These are phyloP conservation scores for Fusarium fujikuroi DNA, from an alignment of 2,329 filamentous ascomycete genomes.

Conservation along the genomic window DNA sequence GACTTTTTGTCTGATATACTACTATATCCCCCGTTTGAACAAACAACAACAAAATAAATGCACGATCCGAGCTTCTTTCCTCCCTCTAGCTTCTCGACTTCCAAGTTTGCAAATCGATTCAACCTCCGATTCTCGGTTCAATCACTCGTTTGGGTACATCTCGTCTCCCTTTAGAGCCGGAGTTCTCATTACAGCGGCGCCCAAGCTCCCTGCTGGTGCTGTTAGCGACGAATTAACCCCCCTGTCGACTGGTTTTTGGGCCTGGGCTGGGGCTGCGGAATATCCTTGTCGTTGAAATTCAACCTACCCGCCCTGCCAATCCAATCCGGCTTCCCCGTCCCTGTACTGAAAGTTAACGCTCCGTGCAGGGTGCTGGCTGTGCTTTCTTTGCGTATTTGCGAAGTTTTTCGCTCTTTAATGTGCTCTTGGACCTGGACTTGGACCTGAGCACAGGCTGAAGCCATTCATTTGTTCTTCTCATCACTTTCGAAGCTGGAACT, in stretches of 20 bases:
- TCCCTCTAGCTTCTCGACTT: constrained; percentile 19
- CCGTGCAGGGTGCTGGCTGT: constrained; percentile 34
- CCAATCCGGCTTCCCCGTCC: constrained; percentile 43
- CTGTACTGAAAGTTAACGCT: constrained; percentile 29
- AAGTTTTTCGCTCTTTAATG: constrained; percentile 38
- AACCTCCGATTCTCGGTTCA: constrained; percentile 23
- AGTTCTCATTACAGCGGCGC: constrained; percentile 33
- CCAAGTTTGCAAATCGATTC: constrained; percentile 25
- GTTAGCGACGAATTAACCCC: constrained; percentile 21
- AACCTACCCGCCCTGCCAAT: constrained; percentile 38
- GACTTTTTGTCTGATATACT: not conserved
- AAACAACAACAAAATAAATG: constrained; percentile 6
- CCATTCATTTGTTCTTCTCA: constrained; percentile 12
- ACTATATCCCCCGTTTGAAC: not conserved
- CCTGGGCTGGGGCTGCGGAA: constrained; percentile 14
- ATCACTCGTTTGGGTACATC: constrained; percentile 22
- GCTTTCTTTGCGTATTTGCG: constrained; percentile 33
- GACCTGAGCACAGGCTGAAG: constrained; percentile 17
- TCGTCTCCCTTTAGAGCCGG: constrained; percentile 19
- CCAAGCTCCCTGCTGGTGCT: constrained; percentile 28
- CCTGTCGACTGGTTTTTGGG: constrained; percentile 20
- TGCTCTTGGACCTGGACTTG: constrained; percentile 9
- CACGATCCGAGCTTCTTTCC: constrained; percentile 9
- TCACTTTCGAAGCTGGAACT: constrained; percentile 13
- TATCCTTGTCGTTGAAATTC: constrained; percentile 35